Percentiles rank a stretch among this genome's conserved stretches.
phyloP scores from a whole-genome alignment of 495 filamentous ascomycete genomes.

The Podospora pseudoanserina region DNA sequence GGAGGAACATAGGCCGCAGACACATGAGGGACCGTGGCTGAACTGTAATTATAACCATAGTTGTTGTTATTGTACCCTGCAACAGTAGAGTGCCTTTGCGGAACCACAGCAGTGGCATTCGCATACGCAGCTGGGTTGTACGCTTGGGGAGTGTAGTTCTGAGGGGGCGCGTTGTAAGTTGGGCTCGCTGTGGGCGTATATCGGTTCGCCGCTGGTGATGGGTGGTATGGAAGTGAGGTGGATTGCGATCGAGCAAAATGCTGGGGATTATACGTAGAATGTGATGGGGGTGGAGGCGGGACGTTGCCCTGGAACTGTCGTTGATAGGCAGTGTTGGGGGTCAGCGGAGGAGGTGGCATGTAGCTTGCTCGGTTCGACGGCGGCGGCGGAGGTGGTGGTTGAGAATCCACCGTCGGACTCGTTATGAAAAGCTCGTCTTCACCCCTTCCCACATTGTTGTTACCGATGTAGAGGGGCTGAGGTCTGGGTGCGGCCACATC shows the following conservation, averaged over 20 bases:
- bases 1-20: slow-evolving; percentile 36
- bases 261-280: slow-evolving; percentile 76
- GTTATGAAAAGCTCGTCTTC: slow-evolving; percentile 51
- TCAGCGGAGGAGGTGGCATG: slow-evolving; percentile 44
- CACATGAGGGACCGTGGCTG: slow-evolving; percentile 33
- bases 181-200: slow-evolving; percentile 33
- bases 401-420: slow-evolving; percentile 37
- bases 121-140: slow-evolving; percentile 53
- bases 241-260: slow-evolving; percentile 67
- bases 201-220: slow-evolving; percentile 32
- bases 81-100: slow-evolving; percentile 45
- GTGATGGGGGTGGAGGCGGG: slow-evolving; percentile 50
- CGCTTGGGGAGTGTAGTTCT: slow-evolving; percentile 41
- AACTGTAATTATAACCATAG: slow-evolving; percentile 39
- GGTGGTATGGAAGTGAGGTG: slow-evolving; percentile 43
- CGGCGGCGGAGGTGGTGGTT: slow-evolving; percentile 8
- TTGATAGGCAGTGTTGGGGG: slow-evolving; percentile 54
- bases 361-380: slow-evolving; percentile 40
- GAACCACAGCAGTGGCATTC: slow-evolving; percentile 27
- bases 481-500: slow-evolving; percentile 13
- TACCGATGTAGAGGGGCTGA: slow-evolving; percentile 20
- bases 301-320: slow-evolving; percentile 52
- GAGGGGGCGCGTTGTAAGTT: slow-evolving; percentile 29
- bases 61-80: slow-evolving; percentile 42
- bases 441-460: slow-evolving; percentile 21